Evolutionary conservation across 768 basidiomycete species (phyloP), one percentile per base, ranked within the genome.

Genomic region (Arthromyces matolae): DNA sequence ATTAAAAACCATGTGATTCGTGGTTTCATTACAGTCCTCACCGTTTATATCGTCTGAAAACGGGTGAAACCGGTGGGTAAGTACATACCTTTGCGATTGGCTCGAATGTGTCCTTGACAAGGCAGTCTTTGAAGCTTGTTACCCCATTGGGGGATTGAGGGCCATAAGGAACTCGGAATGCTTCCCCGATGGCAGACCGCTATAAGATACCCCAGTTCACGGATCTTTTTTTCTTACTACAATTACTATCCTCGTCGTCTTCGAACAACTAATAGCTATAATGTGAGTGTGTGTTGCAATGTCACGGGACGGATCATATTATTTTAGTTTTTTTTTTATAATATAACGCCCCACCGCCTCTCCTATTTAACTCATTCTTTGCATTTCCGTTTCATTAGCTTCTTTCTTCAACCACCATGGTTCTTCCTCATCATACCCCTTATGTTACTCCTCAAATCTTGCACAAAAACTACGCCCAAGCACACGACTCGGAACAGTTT

Each of bases 381-480:
- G 50, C 53, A 55, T 60, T 51, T 45, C 52, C n/a, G n/a, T n/a
- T 51, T 41, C 35, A 18, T 41, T 46, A 40, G 45, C 55, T 53
- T 42, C 38, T 52, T 52, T 20, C 35, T 40, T 47, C 27, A 42
- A 20, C 52, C 67, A 79, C 56, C 57, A 88, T 87, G 86, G 79
- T 81, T 56, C 75, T 79, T 63, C 72, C 80, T 42, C 79, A 84
- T 64, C 78, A 83, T 34, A 89, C 89, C 8, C 89, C 89, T 59
- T 89, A 91, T 64, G 86, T 90, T 43, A 91, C 89, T 54, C 89
- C 89, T 27, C 88, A 89, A 67, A 91, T 91, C 70, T 83, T 89
- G 63, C 89, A 90, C 77, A 88, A 83, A 65, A 68, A 87, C 70
- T 91, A 91, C 68, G 86, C 89, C 3, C 86, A 89, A 62, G 71